Evolutionary conservation across 192 early-diverging fungal genomes (phyloP).

Genomic region (Coemansia sp.): DNA sequence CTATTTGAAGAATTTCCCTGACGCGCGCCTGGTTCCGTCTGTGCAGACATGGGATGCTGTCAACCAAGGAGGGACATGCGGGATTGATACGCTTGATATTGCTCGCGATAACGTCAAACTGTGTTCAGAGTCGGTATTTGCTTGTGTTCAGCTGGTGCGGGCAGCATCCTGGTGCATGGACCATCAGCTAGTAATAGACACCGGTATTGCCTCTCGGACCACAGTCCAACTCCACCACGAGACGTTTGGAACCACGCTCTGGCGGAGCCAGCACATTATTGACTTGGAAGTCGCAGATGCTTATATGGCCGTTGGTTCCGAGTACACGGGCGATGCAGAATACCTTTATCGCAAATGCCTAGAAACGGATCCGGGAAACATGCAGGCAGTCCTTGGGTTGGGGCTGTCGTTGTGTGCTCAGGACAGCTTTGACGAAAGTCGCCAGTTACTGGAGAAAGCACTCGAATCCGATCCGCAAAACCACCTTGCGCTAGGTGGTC

Average conservation of each 20-base stretch:
- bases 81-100: slow-evolving; percentile 6
- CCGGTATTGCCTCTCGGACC: slow-evolving; percentile 18
- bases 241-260: slow-evolving; percentile 11
- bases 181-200: slow-evolving; percentile 19
- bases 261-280: slow-evolving; percentile 53
- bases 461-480: slow-evolving; percentile 34
- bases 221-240: slow-evolving; percentile 12
- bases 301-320: slow-evolving; percentile 58
- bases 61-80: background rate
- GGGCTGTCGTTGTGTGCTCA: slow-evolving; percentile 58
- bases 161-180: slow-evolving; percentile 8
- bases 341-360: slow-evolving; percentile 59
- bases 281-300: slow-evolving; percentile 64
- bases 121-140: slow-evolving; percentile 41
- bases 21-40: slow-evolving; percentile 12
- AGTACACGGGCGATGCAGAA: slow-evolving; percentile 58
- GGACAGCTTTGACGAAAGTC: slow-evolving; percentile 59
- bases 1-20: slow-evolving; percentile 17
- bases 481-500: slow-evolving; percentile 61
- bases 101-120: slow-evolving; percentile 16
- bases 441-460: slow-evolving; percentile 57
- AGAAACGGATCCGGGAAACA: slow-evolving; percentile 38
- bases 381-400: slow-evolving; percentile 50
- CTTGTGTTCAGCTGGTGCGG: slow-evolving; percentile 20
- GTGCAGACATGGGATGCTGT: slow-evolving; percentile 17